Base-by-base conservation (phyloP, 108 stramenopile genomes). In the Nannochloropsis oceanica region DNA sequence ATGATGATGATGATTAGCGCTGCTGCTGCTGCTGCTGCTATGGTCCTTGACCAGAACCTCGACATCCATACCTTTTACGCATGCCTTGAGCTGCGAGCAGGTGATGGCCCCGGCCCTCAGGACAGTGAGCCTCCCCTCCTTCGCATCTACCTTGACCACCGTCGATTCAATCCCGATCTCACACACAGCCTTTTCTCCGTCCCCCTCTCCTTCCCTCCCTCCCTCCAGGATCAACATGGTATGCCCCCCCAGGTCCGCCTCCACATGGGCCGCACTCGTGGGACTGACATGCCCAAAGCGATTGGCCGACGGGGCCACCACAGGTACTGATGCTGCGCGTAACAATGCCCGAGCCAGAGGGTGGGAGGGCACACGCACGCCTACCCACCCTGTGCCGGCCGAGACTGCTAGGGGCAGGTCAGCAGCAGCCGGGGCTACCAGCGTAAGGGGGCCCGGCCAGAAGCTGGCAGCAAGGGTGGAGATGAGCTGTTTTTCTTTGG, bases 221-320 rank as follows among this genome's bases (percentile, higher is more conserved):
- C 80, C 80, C 22, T 80, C 24, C 18, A 82, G 24, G 43, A 82
- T 27, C 42, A 43, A 13, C 42, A 34, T 80, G 83, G 50, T 46
- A 26, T 59, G 79, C n/a, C 44, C 83, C 13, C 83, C 85, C 12
- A 89, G 80, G 46, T 89, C 88, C 46, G 82, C 83, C 92, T 95
- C 92, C 0, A 99, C 99, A 87, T 99, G 99, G 14, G 83, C 81
- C 2, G 98, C 95, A 27, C 87, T 79, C 8, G 99, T 99, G 44
- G 99, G 97, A 26, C 87, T 87, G 80, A 88, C 87, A 42, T 88
- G 84, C 25, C 88, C 88, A 90, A 98, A 99, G 79, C 96, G 94
- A 85, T 99, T 99, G 20, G 99, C 99, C 85, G 93, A 93, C 13
- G 99, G 99, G 25, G 99, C 99, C 8, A 97, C 98, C 80, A 99